Evolutionary conservation across 179 eudicot genomes (phyloP).

Genomic region (Patellifolia procumbens): DNA sequence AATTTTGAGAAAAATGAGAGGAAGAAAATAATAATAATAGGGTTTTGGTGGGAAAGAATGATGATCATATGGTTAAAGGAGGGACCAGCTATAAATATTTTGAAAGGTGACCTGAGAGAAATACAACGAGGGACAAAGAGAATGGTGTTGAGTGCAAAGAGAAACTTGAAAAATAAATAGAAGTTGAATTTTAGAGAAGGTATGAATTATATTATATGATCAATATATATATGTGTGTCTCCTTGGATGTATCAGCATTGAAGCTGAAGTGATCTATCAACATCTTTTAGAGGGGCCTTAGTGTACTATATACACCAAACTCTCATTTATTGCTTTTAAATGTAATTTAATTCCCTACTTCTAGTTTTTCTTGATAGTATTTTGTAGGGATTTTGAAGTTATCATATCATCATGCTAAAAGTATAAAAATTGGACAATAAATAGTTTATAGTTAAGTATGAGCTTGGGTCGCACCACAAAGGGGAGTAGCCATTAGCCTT

Average conservation of each 20-base stretch:
- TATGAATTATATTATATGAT: neutral
- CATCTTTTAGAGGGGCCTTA: slow-evolving; percentile 4
- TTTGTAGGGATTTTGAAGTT: neutral
- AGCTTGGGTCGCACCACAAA: neutral
- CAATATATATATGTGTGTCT: neutral
- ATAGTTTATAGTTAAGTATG: neutral
- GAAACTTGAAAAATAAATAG: neutral
- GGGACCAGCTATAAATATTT: slow-evolving; percentile 9
- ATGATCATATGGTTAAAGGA: neutral
- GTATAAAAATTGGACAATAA: slow-evolving; percentile 3
- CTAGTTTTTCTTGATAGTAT: neutral
- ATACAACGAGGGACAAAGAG: slow-evolving; percentile 5
- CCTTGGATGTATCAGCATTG: slow-evolving; percentile 3
- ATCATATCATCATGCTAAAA: neutral
- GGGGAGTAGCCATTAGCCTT: too few relatives aligned
- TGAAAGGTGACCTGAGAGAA: slow-evolving; percentile 11
- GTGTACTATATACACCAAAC: slow-evolving; percentile 4
- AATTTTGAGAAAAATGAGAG: too few relatives aligned
- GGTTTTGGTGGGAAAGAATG: neutral
- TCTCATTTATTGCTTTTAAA: slow-evolving; percentile 6
- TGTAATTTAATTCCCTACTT: neutral
- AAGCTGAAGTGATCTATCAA: slow-evolving; percentile 12
- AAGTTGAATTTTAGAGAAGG: neutral
- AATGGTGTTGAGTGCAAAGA: neutral
- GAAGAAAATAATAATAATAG: too few relatives aligned